These are phyloP conservation scores for Trichothecium roseum DNA, from an alignment of 2,329 filamentous ascomycete species.

Conservation along the genomic window DNA sequence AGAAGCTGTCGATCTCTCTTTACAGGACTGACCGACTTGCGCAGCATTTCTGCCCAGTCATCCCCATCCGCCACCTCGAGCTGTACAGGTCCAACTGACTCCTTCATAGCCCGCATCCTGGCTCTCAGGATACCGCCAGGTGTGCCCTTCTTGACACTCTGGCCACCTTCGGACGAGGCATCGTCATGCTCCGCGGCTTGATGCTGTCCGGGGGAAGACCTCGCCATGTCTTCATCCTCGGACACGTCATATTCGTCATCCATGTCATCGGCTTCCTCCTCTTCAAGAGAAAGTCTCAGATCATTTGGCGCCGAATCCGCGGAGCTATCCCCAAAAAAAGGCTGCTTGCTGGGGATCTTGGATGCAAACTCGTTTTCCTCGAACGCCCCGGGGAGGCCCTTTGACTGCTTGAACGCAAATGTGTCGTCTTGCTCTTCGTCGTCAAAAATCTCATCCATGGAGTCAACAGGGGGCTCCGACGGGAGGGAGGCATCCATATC, in stretches of 20 bases:
- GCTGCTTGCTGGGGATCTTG: slow-evolving; percentile 46
- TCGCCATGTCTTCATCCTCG: slow-evolving; percentile 64
- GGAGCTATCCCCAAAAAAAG: slow-evolving; percentile 93
- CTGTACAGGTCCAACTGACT: slow-evolving; percentile 45
- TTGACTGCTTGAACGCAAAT: slow-evolving; percentile 42
- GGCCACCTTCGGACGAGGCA: slow-evolving; percentile 42
- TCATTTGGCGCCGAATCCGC: slow-evolving; percentile 64
- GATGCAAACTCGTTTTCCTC: slow-evolving; percentile 51
- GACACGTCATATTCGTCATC: slow-evolving; percentile 69
- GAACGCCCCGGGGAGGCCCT: slow-evolving; percentile 69
- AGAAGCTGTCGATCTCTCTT: slow-evolving; percentile 80
- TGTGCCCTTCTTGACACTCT: slow-evolving; percentile 32
- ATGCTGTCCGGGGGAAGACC: slow-evolving; percentile 64
- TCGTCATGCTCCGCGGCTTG: slow-evolving; percentile 64
- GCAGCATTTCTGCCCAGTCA: slow-evolving; percentile 89
- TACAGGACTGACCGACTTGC: slow-evolving; percentile 85
- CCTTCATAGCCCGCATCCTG: slow-evolving; percentile 53
- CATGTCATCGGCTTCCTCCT: slow-evolving; percentile 44
- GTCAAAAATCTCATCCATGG: slow-evolving; percentile 12
- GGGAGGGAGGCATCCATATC: slow-evolving; percentile 21
- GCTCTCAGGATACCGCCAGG: slow-evolving; percentile 54
- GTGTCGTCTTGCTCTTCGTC: slow-evolving; percentile 34
- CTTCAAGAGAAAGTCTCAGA: slow-evolving; percentile 48
- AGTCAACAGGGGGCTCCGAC: slow-evolving; percentile 20
- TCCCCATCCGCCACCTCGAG: slow-evolving; percentile 58